These are phyloP conservation scores for Geotrichum aggregatum DNA, from an alignment of 1,139 yeast genomes.

Conservation along the genomic window DNA sequence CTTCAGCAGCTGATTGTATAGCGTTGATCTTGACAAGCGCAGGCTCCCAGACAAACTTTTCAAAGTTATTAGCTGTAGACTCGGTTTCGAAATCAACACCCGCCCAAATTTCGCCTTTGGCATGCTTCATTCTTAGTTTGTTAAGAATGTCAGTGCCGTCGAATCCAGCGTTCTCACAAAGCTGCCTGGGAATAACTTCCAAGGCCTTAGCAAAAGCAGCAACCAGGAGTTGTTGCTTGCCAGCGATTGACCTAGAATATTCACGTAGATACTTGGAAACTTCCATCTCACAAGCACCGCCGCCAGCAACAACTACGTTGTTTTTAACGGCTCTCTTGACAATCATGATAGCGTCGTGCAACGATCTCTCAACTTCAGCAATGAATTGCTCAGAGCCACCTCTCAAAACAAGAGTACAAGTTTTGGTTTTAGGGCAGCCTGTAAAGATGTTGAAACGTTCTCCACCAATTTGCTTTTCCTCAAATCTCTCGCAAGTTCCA, in stretches of 20 bases:
- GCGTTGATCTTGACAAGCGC: slow-evolving; percentile 91
- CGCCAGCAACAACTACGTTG: slow-evolving; percentile 89
- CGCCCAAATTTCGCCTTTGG: slow-evolving; percentile 84
- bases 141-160: slow-evolving; percentile 92
- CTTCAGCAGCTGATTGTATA: slow-evolving; percentile 95
- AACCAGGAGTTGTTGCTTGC: slow-evolving; percentile 89
- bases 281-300: slow-evolving; percentile 99
- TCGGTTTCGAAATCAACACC: slow-evolving; percentile 92
- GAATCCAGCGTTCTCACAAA: slow-evolving; percentile 96
- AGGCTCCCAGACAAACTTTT: slow-evolving; percentile 95
- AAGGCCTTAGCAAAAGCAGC: slow-evolving; percentile 91
- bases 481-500: slow-evolving; percentile 82
- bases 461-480: slow-evolving; percentile 92
- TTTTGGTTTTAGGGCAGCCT: slow-evolving; percentile 89
- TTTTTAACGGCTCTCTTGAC: slow-evolving; percentile 92
- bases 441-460: slow-evolving; percentile 89
- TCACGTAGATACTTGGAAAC: slow-evolving; percentile 84
- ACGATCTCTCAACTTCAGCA: slow-evolving; percentile 95
- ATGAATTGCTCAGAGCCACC: slow-evolving; percentile 99
- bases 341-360: slow-evolving; percentile 98
- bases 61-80: slow-evolving; percentile 75
- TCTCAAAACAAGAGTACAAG: slow-evolving; percentile 87
- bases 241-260: slow-evolving; percentile 80
- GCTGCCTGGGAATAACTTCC: slow-evolving; percentile 93
- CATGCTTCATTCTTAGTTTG: slow-evolving; percentile 86